These are phyloP conservation scores for Wickerhamiella occidentalis DNA, from an alignment of 805 yeast genomes.

Conservation along the genomic window DNA sequence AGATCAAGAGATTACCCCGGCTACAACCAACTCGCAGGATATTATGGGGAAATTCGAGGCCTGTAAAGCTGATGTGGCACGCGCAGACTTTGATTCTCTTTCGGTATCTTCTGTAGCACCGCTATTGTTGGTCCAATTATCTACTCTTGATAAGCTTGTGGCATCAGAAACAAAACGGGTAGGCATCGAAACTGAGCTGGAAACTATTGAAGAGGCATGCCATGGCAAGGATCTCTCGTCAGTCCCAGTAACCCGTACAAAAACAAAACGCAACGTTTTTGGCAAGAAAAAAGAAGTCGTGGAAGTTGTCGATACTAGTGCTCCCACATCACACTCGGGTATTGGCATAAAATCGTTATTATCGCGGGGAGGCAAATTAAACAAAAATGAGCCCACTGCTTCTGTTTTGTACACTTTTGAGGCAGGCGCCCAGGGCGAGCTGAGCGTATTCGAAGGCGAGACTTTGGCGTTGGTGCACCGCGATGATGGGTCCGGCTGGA, in stretches of 20 bases:
- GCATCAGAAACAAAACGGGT: constrained; percentile 64
- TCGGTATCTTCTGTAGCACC: constrained; percentile 17
- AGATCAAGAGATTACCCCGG: constrained; percentile 28
- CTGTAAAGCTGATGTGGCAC: constrained; percentile 16
- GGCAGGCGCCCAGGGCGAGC: constrained; percentile 67
- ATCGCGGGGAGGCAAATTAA: constrained; percentile 18
- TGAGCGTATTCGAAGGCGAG: constrained; percentile 50
- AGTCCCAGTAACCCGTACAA: constrained; percentile 25
- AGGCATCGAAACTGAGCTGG: constrained; percentile 73
- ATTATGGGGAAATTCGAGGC: constrained; percentile 32
- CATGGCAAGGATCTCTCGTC: constrained; percentile 41
- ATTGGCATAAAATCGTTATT: constrained; percentile 22
- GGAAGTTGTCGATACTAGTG: constrained; percentile 18
- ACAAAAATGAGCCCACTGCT: constrained; percentile 16
- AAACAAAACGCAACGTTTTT: constrained; percentile 53
- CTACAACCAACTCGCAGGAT: constrained; percentile 15
- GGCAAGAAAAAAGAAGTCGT: constrained; percentile 27
- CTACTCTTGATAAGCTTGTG: constrained; percentile 49
- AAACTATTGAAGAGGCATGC: constrained; percentile 75
- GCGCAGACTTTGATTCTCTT: constrained; percentile 27
- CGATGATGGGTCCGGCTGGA: constrained; percentile 95
- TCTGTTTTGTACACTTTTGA: constrained; percentile 42
- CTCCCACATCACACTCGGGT: constrained; percentile 9
- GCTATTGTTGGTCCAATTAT: constrained; percentile 40
- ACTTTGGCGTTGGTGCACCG: constrained; percentile 41